Evolutionary conservation across 805 yeast species (phyloP), one percentile per base, ranked within the genome.

Genomic region (Ogataea paradorogensis): DNA sequence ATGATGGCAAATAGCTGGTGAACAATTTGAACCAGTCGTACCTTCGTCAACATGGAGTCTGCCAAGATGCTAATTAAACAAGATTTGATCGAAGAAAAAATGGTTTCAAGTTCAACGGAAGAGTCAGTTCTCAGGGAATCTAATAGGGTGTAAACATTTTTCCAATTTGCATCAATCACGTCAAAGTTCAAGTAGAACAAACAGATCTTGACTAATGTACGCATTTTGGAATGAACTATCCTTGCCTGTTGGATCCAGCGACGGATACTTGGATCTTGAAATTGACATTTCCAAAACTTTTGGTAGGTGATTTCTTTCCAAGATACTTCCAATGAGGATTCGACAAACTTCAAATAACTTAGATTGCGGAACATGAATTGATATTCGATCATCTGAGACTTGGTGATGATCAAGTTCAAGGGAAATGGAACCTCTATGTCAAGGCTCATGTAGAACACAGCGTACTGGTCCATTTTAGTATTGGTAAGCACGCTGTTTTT

Each of bases 371-470:
- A 87, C 33, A 89, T 65, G 25, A 87, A 66, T 58, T 91, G 96
- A 55, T 83, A 88, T 47, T 93, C 87, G 34, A 80, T 72, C 13
- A 87, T 66, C 18, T 82, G 78, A 11, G 88, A 82, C 39, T 80
- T 75, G 13, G 84, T 78, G 1, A 88, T 65, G 1, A 93, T 69
- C 18, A 91, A 67, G 53, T 88, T 88, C 34, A 88, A 62, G 0
- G 99, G 99, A 56, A 87, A 93, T 3, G 97, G 96, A 15, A 90
- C 60, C n/a, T 71, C 61, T 7, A 82, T 44, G 29, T 80, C 78
- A 31, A 83, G 61, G 42, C 74, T 76, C 9, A 83, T 58, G 35
- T 73, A 72, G 33, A 79, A 67, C 1, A 82, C 66, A 1, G 77
- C 55, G 32, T 67, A 69, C 21, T 67, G 61, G 45, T 62, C 73